These are phyloP conservation scores for Cryptococcus depauperatus DNA, from an alignment of 1,284 basidiomycete species.

Conservation along the genomic window DNA sequence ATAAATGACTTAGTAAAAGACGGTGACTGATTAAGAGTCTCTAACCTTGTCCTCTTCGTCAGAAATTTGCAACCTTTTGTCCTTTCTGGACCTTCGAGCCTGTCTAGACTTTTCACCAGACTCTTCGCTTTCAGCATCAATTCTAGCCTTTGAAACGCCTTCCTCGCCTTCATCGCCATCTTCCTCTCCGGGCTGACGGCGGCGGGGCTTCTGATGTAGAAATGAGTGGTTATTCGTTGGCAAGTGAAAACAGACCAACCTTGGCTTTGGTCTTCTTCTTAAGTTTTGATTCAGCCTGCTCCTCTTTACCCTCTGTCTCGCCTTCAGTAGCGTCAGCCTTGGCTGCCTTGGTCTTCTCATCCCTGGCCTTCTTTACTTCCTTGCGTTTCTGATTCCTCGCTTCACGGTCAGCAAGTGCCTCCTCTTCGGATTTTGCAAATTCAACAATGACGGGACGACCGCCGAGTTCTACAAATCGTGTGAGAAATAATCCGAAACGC, in stretches of 20 bases:
- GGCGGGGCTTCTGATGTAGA: slow-evolving; percentile 29
- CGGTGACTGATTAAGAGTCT: not conserved
- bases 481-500: not conserved
- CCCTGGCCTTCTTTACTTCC: slow-evolving; percentile 22
- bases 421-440: slow-evolving; percentile 83
- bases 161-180: slow-evolving; percentile 29
- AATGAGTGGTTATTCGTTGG: too few relatives aligned
- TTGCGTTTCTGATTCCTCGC: slow-evolving; percentile 37
- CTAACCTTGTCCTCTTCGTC: slow-evolving; percentile 54
- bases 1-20: slow-evolving; percentile 1
- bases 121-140: slow-evolving; percentile 4
- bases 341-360: slow-evolving; percentile 23
- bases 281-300: slow-evolving; percentile 30
- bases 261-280: slow-evolving; percentile 26
- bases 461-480: slow-evolving; percentile 54
- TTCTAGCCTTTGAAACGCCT: slow-evolving; percentile 13
- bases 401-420: slow-evolving; percentile 56
- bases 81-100: slow-evolving; percentile 31
- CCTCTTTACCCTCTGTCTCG: slow-evolving; percentile 40
- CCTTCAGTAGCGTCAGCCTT: slow-evolving; percentile 24
- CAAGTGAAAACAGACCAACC: slow-evolving; percentile 3
- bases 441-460: slow-evolving; percentile 79
- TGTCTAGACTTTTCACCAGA: not conserved
- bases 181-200: slow-evolving; percentile 39
- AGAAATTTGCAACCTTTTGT: slow-evolving; percentile 47